Conservation (phyloP, 2,329 filamentous ascomycete genomes). For the Claviceps pusilla region DNA sequence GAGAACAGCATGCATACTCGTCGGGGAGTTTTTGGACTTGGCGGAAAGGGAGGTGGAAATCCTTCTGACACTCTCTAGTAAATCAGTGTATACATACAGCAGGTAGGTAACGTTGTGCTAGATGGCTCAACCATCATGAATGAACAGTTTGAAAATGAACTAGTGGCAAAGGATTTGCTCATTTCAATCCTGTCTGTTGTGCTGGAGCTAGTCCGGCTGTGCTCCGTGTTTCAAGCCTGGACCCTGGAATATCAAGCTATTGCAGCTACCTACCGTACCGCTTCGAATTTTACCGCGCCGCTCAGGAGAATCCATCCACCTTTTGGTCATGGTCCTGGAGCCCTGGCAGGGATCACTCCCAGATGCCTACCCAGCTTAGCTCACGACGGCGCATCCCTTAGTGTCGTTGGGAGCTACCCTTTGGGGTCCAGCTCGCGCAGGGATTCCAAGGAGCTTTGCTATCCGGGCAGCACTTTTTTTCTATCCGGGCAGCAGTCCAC, state of each 20-base stretch:
- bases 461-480: no score
- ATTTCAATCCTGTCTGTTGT: background rate
- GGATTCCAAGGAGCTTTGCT: background rate
- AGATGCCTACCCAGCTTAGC: background rate
- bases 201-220: background rate
- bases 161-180: background rate
- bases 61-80: background rate
- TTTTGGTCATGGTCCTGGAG: background rate
- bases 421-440: background rate
- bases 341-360: background rate
- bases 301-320: background rate
- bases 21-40: background rate
- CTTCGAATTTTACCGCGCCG: background rate
- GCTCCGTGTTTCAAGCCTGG: background rate
- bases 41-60: background rate
- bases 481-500: no score
- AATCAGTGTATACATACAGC: background rate
- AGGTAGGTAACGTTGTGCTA: background rate
- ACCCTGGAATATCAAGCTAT: background rate
- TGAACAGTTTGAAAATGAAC: background rate
- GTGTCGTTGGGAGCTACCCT: background rate
- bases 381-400: background rate
- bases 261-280: background rate
- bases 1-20: background rate
- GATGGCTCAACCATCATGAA: background rate